Base-by-base conservation (phyloP, 2,329 filamentous ascomycete genomes). In the Hypoxylon sp. region DNA sequence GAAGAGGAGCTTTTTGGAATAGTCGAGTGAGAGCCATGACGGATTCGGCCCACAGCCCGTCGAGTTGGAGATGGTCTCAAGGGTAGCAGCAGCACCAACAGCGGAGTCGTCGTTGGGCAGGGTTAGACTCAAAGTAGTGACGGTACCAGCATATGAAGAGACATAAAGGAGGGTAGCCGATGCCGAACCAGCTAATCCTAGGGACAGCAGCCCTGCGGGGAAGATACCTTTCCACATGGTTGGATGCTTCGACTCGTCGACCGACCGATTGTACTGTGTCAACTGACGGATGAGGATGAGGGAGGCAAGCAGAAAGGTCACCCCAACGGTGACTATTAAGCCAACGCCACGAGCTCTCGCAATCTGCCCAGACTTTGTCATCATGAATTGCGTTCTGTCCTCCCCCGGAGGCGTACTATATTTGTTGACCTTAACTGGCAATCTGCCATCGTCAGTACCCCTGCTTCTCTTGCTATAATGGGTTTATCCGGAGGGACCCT, bases 11-110 rank as follows among this genome's bases (percentile, higher is more conserved):
- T 80, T 80, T 67, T 83, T 82, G 50, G 79, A 74, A 63, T 81
- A 77, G 74, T 89, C 85, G 19, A 89, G 81, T 19, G 86, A 86
- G 62, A 91, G 79, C 88, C 89, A 92, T 10, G 87, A 86, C 4
- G 89, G 86, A 66, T 84, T 85, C 1, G 80, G 77, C 8, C 82
- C 85, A 77, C 88, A 91, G 35, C 79, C 80, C 56, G 80, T 81
- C 21, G 81, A 82, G 2, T 78, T 77, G 56, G 82, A 81, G 17
- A 85, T 77, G 19, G 78, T 74, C 71, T 80, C 77, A 65, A 89
- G 82, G 61, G 73, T 73, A 68, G 77, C 72, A 42, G 67, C 60
- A 60, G 72, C 63, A 70, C 67, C 71, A 66, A 72, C 62, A 69
- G 69, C 72, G 65, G 55, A 58, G 58, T 69, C 51, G 58, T 69